Conservation (phyloP, 2,329 filamentous ascomycete genomes). For the Macrophomina pseudophaseolina region DNA sequence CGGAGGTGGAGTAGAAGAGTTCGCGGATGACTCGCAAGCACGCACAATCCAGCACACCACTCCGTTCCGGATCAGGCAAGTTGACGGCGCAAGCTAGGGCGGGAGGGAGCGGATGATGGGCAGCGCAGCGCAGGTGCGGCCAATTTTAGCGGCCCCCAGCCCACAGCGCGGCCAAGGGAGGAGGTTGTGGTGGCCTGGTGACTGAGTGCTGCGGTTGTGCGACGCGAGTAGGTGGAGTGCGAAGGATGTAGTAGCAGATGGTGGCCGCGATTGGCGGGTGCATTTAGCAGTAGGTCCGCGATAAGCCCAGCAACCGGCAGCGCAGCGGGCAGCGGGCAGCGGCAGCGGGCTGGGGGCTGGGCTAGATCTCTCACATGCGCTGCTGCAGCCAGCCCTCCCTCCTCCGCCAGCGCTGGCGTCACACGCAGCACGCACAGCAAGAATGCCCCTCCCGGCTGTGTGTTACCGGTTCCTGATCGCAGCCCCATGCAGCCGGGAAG, state of each 20-base stretch:
- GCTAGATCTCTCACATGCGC: constrained; percentile 24
- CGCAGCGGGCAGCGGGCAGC: not conserved
- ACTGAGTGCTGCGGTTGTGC: constrained; percentile 7
- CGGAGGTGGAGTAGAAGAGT: constrained; percentile 10
- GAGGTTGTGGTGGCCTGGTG: constrained; percentile 7
- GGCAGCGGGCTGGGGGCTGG: not conserved
- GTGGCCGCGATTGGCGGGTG: not conserved
- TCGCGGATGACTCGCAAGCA: constrained; percentile 17
- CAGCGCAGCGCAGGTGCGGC: not conserved
- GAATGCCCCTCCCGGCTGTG: not conserved
- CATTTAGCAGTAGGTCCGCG: constrained; percentile 2
- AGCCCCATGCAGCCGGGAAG: constrained; percentile 2
- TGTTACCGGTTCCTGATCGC: constrained; percentile 21
- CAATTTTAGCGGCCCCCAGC: not conserved
- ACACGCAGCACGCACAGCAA: not conserved
- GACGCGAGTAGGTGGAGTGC: not conserved
- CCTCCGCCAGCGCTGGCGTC: not conserved
- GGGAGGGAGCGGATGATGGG: constrained; percentile 10
- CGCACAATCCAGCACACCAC: constrained; percentile 1
- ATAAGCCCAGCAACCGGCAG: not conserved
- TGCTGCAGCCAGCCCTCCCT: not conserved
- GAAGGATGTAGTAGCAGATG: constrained; percentile 11
- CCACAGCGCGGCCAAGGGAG: not conserved
- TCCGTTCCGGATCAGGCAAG: not conserved
- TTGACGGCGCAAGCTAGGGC: not conserved